These are phyloP conservation scores for Gamsiella multidivaricata DNA, from an alignment of 192 early-diverging fungal genomes.

Conservation along the genomic window DNA sequence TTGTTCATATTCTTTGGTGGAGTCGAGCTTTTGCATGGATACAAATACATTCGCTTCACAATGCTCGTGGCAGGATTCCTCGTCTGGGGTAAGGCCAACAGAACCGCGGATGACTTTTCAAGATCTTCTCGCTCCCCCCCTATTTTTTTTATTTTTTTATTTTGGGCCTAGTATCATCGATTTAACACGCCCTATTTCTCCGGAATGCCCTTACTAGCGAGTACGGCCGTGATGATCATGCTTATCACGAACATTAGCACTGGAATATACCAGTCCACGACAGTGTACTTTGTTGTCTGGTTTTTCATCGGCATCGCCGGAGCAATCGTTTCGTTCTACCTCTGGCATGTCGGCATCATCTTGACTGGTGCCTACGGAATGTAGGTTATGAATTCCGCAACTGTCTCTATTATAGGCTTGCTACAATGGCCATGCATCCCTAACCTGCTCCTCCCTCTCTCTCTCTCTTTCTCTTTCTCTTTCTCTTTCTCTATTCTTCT, in stretches of 20 bases:
- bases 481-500: background rate
- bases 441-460: too few species aligned
- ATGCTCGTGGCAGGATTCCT: constrained; percentile 55
- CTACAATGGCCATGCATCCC: too few species aligned
- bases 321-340: constrained; percentile 37
- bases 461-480: background rate
- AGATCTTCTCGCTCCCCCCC: background rate
- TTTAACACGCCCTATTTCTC: too few species aligned
- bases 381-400: constrained; percentile 3
- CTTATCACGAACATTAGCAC: constrained; percentile 34
- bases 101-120: too few species aligned
- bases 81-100: constrained; percentile 56
- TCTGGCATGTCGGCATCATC: constrained; percentile 57
- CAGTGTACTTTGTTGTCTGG: constrained; percentile 52
- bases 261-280: constrained; percentile 25
- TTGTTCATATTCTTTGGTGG: constrained; percentile 46
- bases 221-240: constrained; percentile 53
- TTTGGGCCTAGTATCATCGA: too few species aligned
- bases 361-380: constrained; percentile 50
- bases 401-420: background rate
- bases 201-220: constrained; percentile 30
- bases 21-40: constrained; percentile 52
- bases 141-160: background rate
- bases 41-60: constrained; percentile 57
- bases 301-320: constrained; percentile 41